Percentiles rank a stretch among this genome's conserved stretches.
These are phyloP conservation scores for Neurospora tetraspora DNA, from an alignment of 495 filamentous ascomycete species.

Conservation along the genomic window DNA sequence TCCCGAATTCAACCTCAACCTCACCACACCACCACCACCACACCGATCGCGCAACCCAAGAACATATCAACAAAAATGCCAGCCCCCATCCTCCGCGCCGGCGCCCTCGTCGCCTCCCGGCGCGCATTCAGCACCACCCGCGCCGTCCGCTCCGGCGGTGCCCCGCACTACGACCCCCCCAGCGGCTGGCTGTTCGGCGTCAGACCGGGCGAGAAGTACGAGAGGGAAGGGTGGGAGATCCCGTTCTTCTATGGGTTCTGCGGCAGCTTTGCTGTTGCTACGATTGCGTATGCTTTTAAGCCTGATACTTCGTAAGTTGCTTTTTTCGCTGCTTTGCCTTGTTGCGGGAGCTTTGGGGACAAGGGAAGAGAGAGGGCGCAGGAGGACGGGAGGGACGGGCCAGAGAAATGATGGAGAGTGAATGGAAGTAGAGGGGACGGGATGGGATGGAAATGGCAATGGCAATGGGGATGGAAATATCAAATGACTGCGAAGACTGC, in stretches of 20 bases:
- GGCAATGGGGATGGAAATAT: too few relatives aligned
- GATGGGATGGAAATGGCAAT: too few relatives aligned
- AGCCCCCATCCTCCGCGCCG: background rate
- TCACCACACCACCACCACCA: background rate
- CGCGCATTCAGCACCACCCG: conserved; percentile 27
- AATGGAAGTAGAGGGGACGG: too few relatives aligned
- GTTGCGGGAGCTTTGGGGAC: too few relatives aligned
- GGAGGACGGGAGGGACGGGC: background rate
- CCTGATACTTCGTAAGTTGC: conserved; percentile 90
- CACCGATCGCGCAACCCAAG: background rate
- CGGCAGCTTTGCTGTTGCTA: conserved; percentile 65
- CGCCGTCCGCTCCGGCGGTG: conserved; percentile 44
- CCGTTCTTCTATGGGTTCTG: conserved; percentile 83
- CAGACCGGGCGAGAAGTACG: conserved; percentile 84
- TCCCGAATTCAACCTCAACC: background rate
- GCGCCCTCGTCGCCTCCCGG: conserved; percentile 4
- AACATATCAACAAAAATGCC: background rate
- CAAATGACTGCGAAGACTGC: too few relatives aligned
- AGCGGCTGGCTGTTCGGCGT: conserved; percentile 85
- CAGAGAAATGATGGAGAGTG: too few relatives aligned
- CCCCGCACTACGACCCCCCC: conserved; percentile 79
- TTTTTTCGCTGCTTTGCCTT: too few relatives aligned
- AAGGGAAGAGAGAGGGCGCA: too few relatives aligned
- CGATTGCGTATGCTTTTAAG: conserved; percentile 88
- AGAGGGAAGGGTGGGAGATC: conserved; percentile 93